Conservation (phyloP, 2,329 filamentous ascomycete genomes). For the Arthrobotrys entomopaga region DNA sequence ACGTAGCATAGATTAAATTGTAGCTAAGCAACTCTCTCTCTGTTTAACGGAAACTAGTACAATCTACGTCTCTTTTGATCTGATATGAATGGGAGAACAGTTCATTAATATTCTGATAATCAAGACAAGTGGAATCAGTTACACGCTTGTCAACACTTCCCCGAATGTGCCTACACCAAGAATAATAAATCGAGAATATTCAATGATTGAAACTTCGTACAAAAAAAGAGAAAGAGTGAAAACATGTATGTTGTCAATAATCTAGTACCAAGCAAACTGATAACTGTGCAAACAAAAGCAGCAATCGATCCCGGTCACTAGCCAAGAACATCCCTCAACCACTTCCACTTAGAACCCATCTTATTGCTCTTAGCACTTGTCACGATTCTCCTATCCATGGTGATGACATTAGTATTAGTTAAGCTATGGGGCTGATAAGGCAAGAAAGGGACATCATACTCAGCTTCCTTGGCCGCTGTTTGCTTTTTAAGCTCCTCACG, state of each 20-base stretch:
- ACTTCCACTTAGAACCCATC: slow-evolving; percentile 25
- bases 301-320: slow-evolving; percentile 18
- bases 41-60: no score
- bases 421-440: background rate
- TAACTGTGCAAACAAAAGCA: background rate
- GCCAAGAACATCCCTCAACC: slow-evolving; percentile 28
- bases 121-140: no score
- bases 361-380: slow-evolving; percentile 14
- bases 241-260: background rate
- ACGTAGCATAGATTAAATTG: no score
- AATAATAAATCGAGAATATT: background rate
- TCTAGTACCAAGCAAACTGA: background rate
- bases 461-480: background rate
- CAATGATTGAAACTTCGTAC: background rate
- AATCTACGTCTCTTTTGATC: no score
- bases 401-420: background rate
- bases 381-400: background rate
- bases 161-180: no score
- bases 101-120: no score
- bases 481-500: slow-evolving; percentile 5
- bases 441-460: background rate
- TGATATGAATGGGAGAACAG: no score
- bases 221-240: background rate
- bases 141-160: no score
- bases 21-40: no score